Evolutionary conservation across 768 basidiomycete species (phyloP).

Genomic region (Macrolepiota dolichaula): DNA sequence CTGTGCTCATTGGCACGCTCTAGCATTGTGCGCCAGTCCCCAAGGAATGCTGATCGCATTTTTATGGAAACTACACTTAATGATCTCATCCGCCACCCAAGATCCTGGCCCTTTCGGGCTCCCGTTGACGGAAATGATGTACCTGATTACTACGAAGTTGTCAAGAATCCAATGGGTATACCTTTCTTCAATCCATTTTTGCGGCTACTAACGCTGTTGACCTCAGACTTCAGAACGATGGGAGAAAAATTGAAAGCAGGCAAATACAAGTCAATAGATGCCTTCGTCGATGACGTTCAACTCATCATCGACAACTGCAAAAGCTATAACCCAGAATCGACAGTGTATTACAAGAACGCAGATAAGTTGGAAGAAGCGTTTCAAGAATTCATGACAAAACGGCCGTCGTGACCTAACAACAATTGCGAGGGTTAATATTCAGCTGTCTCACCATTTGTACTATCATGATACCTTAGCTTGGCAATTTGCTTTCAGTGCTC

Average conservation of each 20-base stretch:
- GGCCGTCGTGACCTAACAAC: constrained; percentile 4
- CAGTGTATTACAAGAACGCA: constrained; percentile 82
- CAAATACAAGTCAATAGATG: constrained; percentile 71
- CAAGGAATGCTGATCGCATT: constrained; percentile 52
- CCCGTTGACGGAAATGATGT: constrained; percentile 84
- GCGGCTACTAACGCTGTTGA: background rate
- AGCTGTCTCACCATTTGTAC: constrained; percentile 7
- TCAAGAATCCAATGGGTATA: constrained; percentile 91
- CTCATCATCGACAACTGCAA: constrained; percentile 90
- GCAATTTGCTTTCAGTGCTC: background rate
- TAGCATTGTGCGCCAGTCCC: constrained; percentile 32
- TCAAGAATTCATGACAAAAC: constrained; percentile 37
- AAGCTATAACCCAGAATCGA: constrained; percentile 78
- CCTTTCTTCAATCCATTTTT: constrained; percentile 10
- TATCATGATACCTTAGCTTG: constrained; percentile 3
- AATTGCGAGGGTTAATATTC: background rate
- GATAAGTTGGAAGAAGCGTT: constrained; percentile 79
- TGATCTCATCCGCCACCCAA: constrained; percentile 73
- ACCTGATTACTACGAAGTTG: constrained; percentile 84
- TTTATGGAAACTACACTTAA: constrained; percentile 76
- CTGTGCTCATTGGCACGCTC: background rate
- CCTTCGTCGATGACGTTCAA: constrained; percentile 76
- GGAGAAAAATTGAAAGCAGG: constrained; percentile 86
- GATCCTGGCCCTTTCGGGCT: constrained; percentile 82
- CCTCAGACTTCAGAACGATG: constrained; percentile 82